Percentiles rank a stretch among this genome's conserved stretches.
These are phyloP conservation scores for Rhododendron molle DNA, from an alignment of 148 eudicot genomes.

Conservation along the genomic window DNA sequence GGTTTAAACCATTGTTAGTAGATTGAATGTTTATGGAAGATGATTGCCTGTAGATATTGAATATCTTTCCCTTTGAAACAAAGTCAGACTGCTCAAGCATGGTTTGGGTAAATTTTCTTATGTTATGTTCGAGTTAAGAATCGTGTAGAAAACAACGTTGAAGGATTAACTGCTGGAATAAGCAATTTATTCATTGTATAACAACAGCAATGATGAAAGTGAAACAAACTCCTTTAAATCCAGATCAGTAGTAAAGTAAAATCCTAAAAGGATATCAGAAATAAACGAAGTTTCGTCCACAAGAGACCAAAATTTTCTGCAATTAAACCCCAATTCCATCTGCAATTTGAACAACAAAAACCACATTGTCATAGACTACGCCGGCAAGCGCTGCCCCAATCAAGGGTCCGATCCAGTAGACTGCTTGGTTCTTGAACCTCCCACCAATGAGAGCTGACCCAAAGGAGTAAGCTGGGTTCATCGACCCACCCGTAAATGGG, in stretches of 20 bases:
- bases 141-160: neutral
- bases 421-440: constrained; percentile 82
- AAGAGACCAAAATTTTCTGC: neutral
- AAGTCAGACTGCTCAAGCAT: neutral
- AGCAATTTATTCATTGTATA: neutral
- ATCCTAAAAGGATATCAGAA: neutral
- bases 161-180: neutral
- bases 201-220: neutral
- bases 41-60: neutral
- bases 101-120: neutral
- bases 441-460: constrained; percentile 65
- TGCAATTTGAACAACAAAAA: constrained; percentile 35
- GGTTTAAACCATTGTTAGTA: neutral
- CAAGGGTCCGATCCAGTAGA: constrained; percentile 85
- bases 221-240: neutral
- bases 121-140: neutral
- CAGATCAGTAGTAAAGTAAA: neutral
- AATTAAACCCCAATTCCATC: constrained; percentile 28
- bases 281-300: neutral
- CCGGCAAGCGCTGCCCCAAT: constrained; percentile 68
- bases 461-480: constrained; percentile 82
- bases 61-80: too few relatives aligned
- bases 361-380: constrained; percentile 64
- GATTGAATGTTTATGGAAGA: neutral
- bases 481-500: constrained; percentile 82